Evolutionary conservation across 306 rosid genomes (phyloP), one percentile per base, ranked within the genome.

Genomic region (Quercus berberidifolia): DNA sequence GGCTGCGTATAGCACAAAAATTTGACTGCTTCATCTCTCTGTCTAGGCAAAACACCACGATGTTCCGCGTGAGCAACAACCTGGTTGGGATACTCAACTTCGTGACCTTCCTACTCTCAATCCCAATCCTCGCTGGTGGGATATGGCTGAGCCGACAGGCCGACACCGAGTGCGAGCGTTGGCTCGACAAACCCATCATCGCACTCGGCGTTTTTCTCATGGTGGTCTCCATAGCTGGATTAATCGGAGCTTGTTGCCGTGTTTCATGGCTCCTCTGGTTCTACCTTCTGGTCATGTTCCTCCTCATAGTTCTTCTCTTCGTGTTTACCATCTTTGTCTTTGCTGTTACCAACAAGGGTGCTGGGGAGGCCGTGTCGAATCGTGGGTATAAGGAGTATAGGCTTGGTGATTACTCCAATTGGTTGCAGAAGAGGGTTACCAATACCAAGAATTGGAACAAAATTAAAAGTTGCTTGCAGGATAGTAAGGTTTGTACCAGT

Each of bases 321-420:
- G 83, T 43, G 6, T 84, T 92, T 85, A 90, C 97, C 23, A 79
- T 94, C 79, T 92, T 94, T 74, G 91, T 88, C 49, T 90, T 94
- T 73, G 91, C 69, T 10, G 84, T 92, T 3, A 92, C 94, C 67
- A 92, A 92, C 79, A 87, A 83, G 28, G 94, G 96, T 3, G 97
- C 96, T 0, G 92, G 98, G 0, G 73, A 86, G 3, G 89, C 4
- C 0, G 0, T 89, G 10, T 87, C 96, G 0, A 30, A 13, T 0
- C 80, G 35, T 38, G 98, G 97, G 0, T 92, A 89, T 58, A 88
- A 90, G 78, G 94, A 94, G 84, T 94, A 94, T 62, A 72, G 74
- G 77, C 97, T 94, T 14, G 97, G 96, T 0, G 97, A 90, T 84
- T 94, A 92, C 82, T 94, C 98, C 0, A 77, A 89, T 69, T 94